Evolutionary conservation across 2,329 filamentous ascomycete species (phyloP), one percentile per base, ranked within the genome.

Genomic region (Sphaerulina musiva): DNA sequence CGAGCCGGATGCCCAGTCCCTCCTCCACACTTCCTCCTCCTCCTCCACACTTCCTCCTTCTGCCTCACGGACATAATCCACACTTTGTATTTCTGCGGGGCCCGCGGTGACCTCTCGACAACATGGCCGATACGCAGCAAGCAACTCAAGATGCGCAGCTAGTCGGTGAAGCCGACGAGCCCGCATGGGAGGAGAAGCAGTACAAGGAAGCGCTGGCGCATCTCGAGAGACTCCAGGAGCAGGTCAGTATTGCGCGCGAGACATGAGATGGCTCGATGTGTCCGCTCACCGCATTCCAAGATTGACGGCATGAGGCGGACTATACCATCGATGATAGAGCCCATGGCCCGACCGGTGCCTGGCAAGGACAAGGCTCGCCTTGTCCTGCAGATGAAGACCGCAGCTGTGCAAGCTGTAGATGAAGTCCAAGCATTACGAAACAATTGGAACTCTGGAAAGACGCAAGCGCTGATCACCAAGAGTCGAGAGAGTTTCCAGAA

Each of bases 181-280:
- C 56, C 23, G 48, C 51, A 23, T 64, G 60, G 60, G 48, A 60
- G 36, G 52, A 56, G 4, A 52, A 53, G 39, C 53, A 64, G 46
- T 63, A 62, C 57, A 68, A 67, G 61, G 66, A 68, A 53, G 73
- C 73, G 2, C 72, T 78, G 40, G 72, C 72, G 34, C 69, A 72
- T 44, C 66, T 78, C 17, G 73, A 75, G 59, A 62, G 66, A 40
- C 66, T 78, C 3, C 72, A 76, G 58, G 65, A 70, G 41, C 70
- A 76, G 64, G 75, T 74, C 57, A 23, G 55, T 46, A 26, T 7
- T 23, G 39, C 14, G 12, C 9, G 38, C 14, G 36, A 34, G 9
- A 8, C 17, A n/a, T 34, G 26, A 11, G n/a, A 5, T 9, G 4
- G 10, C 42, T 29, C 8, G 5, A 9, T 8, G 6, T 4, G 39